Conservation (phyloP, 1,284 basidiomycete genomes). For the Xerocomus minutiporus region DNA sequence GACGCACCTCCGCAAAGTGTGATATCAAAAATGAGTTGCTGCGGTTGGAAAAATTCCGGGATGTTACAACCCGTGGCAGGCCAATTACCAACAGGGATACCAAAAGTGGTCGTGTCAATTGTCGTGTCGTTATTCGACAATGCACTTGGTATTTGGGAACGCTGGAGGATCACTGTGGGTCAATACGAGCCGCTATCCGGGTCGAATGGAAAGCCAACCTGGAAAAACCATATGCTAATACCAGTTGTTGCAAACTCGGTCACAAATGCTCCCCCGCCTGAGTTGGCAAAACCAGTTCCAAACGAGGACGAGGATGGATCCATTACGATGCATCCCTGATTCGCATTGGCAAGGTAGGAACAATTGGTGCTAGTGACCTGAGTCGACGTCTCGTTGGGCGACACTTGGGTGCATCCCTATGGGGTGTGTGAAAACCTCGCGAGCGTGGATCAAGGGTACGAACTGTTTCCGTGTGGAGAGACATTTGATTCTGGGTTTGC, state of each 20-base stretch:
- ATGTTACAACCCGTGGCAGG: slow-evolving; percentile 57
- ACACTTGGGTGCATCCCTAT: slow-evolving; percentile 53
- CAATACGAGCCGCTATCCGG: not conserved
- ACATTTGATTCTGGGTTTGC: slow-evolving; percentile 58
- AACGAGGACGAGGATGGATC: slow-evolving; percentile 54
- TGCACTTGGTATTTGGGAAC: slow-evolving; percentile 52
- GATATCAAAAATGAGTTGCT: slow-evolving; percentile 70
- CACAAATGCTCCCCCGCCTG: slow-evolving; percentile 68
- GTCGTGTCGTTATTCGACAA: slow-evolving; percentile 50
- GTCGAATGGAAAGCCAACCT: slow-evolving; percentile 34
- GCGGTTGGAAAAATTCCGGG: slow-evolving; percentile 56
- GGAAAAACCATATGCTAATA: slow-evolving; percentile 75
- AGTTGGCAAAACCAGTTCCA: slow-evolving; percentile 58
- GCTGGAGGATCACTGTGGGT: slow-evolving; percentile 29
- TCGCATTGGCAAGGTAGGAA: slow-evolving; percentile 47
- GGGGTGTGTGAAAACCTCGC: slow-evolving; percentile 16
- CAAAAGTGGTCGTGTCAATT: slow-evolving; percentile 63
- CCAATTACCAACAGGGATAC: slow-evolving; percentile 67
- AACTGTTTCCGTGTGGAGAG: slow-evolving; percentile 56
- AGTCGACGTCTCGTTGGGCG: slow-evolving; percentile 47
- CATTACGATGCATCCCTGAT: slow-evolving; percentile 59
- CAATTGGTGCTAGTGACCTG: slow-evolving; percentile 60
- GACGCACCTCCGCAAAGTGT: slow-evolving; percentile 59
- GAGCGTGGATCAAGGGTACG: slow-evolving; percentile 5
- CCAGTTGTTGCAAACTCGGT: slow-evolving; percentile 63